phyloP scores from a whole-genome alignment of 2,329 filamentous ascomycete genomes.

The Colletotrichum tabaci region DNA sequence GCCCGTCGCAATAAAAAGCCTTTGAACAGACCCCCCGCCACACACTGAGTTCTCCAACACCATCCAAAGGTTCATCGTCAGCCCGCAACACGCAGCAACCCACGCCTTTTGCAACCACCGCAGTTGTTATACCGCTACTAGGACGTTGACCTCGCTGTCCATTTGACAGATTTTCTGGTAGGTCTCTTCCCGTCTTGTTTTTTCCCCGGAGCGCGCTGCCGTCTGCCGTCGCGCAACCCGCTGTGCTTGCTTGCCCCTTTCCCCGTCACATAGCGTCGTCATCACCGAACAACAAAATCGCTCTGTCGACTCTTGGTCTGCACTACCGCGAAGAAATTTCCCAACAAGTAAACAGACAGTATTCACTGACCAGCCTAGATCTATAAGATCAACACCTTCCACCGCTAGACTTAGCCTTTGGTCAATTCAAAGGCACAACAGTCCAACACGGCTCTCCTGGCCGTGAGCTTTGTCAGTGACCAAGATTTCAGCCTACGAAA shows the following conservation, averaged over 20 bases:
- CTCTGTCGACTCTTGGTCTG: conserved; percentile 8
- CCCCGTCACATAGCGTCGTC: conserved; percentile 39
- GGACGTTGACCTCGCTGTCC: conserved; percentile 28
- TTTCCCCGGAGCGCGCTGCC: conserved; percentile 11
- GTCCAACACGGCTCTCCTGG: conserved; percentile 73
- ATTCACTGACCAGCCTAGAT: conserved; percentile 37
- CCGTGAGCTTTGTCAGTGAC: conserved; percentile 75
- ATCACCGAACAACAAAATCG: conserved; percentile 26
- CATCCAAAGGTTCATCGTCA: conserved; percentile 37
- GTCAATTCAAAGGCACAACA: conserved; percentile 75
- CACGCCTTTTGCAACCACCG: conserved; percentile 11
- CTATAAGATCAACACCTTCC: conserved; percentile 39
- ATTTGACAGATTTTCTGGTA: conserved; percentile 24
- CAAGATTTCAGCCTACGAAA: conserved; percentile 79
- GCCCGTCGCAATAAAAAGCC: conserved; percentile 41
- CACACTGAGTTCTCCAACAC: conserved; percentile 22
- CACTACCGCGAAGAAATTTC: conserved; percentile 14
- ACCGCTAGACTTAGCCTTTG: conserved; percentile 69
- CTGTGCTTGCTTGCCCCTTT: conserved; percentile 10
- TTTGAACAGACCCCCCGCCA: conserved; percentile 27
- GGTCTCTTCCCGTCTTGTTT: conserved; percentile 10
- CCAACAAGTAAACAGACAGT: not conserved
- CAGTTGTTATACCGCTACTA: conserved; percentile 34
- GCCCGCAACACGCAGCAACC: conserved; percentile 29
- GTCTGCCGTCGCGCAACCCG: conserved; percentile 18